Conservation (phyloP, 495 filamentous ascomycete genomes). For the Thermothielavioides terrestris region DNA sequence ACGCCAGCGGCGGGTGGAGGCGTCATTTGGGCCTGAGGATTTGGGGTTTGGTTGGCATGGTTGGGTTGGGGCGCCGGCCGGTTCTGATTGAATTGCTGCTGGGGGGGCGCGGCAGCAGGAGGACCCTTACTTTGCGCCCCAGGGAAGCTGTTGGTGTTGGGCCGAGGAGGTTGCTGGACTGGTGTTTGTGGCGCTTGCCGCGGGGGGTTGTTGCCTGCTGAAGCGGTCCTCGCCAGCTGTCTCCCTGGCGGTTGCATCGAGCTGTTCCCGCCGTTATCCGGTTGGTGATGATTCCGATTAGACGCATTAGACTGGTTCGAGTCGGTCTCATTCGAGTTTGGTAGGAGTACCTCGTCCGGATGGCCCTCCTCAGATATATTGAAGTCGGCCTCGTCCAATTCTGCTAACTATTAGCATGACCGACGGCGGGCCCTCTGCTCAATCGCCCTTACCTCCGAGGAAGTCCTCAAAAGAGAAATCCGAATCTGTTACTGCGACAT, state of each 20-base stretch:
- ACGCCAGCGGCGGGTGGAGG: constrained; percentile 24
- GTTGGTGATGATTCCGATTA: constrained; percentile 3
- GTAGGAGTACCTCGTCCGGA: constrained; percentile 54
- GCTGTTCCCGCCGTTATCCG: constrained; percentile 5
- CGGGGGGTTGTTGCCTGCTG: constrained; percentile 19
- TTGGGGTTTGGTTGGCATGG: constrained; percentile 24
- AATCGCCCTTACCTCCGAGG: constrained; percentile 60
- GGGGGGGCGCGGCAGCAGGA: constrained; percentile 4
- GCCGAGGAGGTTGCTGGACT: constrained; percentile 18
- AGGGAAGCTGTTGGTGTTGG: constrained; percentile 10
- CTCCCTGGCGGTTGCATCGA: constrained; percentile 32
- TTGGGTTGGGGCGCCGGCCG: constrained; percentile 17
- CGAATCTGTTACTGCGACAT: constrained; percentile 8
- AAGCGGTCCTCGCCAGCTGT: constrained; percentile 18
- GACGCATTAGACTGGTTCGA: neutral
- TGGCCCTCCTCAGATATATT: constrained; percentile 46
- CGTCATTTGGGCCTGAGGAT: constrained; percentile 24
- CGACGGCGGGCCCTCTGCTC: neutral
- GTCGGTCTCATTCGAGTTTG: constrained; percentile 8
- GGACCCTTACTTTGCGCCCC: constrained; percentile 12
- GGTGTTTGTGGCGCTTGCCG: constrained; percentile 32
- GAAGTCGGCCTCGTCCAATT: constrained; percentile 72
- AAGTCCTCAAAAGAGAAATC: constrained; percentile 54
- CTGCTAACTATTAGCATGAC: constrained; percentile 21
- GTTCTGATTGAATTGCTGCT: constrained; percentile 24